Base-by-base conservation (phyloP, 1,284 basidiomycete genomes). In the Apiotrichum akiyoshidainum region DNA sequence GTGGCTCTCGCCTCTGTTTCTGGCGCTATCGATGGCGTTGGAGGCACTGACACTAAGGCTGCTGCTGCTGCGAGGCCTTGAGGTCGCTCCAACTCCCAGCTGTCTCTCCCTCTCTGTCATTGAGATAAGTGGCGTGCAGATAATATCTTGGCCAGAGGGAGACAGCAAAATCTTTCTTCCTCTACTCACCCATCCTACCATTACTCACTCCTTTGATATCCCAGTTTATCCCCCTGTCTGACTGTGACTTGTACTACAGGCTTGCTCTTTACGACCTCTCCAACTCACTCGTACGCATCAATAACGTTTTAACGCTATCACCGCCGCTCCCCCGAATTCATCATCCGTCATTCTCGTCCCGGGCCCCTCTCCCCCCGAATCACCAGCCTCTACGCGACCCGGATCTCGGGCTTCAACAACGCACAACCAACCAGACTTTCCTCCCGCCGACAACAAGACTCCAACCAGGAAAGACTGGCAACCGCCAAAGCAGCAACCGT, bases 321-420 rank as follows among this genome's bases (percentile, higher is more conserved):
- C 22, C 31, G 2, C 13, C 11, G 13, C 11, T 33, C 17, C 10
- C 45, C 11, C 45, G 3, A 16, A 9, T 31, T 12, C 12, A 2
- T 13, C 6, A 13, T 11, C 22, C 5, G 46, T 19, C 46, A 48
- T 48, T 35, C 31, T 48, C 46, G 46, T 48, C n/a, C 46, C 46
- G 13, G 46, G 46, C 46, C 46, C 46, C 16, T 34, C 26, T n/a
- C 46, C 46, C 33, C 46, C 46, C 31, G 46, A 19, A 11, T 48
- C 46, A 17, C 46, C 46, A 5, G 21, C 16, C 7, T 48, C 46
- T 1, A 21, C 19, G 9, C 19, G 42, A 10, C 42, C 42, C 8
- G n/a, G n/a, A 4, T 44, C 42, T 17, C 42, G n/a, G 42, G 10
- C 33, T 46, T 19, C 46, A 10, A 11, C 17, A 11, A 7, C 46